Evolutionary conservation across 2,329 filamentous ascomycete genomes (phyloP), one percentile per base, ranked within the genome.

Genomic region (Ophiocordyceps polyrhachis-furcata): DNA sequence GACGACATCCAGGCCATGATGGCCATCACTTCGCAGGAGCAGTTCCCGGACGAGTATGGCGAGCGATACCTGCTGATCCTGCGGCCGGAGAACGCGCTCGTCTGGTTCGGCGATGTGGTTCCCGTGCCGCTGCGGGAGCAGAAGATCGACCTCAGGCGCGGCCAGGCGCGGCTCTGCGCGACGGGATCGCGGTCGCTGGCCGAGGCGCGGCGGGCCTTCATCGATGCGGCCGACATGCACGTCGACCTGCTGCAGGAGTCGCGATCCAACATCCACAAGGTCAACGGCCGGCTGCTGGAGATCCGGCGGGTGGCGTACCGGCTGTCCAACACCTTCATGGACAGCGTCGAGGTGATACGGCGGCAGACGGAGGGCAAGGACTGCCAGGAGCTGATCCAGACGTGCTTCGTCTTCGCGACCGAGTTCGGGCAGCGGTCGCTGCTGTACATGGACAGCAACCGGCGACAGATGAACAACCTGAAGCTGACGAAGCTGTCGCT

Each of bases 391-490:
- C 75, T 98, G 28, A 91, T 98, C 50, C 91, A 98, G 61, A 93
- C 87, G 5, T 98, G 89, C 63, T 98, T 96, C 60, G 83, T 93
- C 38, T 98, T 96, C 56, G 91, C 91, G n/a, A 96, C 91, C 0
- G 91, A 98, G 59, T 98, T 98, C 52, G 91, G 91, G 41, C 89
- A 95, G 59, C 81, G 91, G 50, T 95, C 89, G 2, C 74, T 94
- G 43, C 77, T 91, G 19, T 93, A 93, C 65, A 91, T 98, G 79
- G 91, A 98, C 62, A 83, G 84, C 60, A 96, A 94, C 58, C 73
- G 91, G 45, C 81, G 89, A 43, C 85, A 93, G 52, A 93, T 96
- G 84, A 96, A 96, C 65, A 95, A 94, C 60, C 73, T 93, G 52
- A 94, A 93, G 60, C 73, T 98, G 45, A 93, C 89, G 13, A 85